Percentiles rank a stretch among this genome's conserved stretches.
phyloP scores from a whole-genome alignment of 352 stramenopile genomes.

The Aphanomyces astaci region DNA sequence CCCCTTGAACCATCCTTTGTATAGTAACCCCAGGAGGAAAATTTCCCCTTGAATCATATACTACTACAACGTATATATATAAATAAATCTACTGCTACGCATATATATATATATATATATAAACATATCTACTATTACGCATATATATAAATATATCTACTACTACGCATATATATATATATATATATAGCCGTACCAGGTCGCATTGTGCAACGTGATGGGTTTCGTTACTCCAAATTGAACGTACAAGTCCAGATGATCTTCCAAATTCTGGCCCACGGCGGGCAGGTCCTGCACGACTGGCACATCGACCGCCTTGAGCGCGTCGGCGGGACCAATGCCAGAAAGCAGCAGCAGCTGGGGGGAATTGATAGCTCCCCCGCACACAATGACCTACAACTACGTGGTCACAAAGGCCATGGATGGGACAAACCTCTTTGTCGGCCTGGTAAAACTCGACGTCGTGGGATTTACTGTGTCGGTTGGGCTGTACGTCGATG shows the following conservation, averaged over 20 bases:
- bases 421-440: constrained; percentile 46
- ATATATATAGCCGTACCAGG: too few relatives aligned
- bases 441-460: constrained; percentile 42
- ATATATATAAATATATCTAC: too few relatives aligned
- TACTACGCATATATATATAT: too few relatives aligned
- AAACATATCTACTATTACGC: too few relatives aligned
- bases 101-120: too few relatives aligned
- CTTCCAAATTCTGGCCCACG: constrained; percentile 84
- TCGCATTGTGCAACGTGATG: constrained; percentile 86
- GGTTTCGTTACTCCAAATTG: constrained; percentile 85
- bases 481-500: constrained; percentile 60
- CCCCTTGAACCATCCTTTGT: too few relatives aligned
- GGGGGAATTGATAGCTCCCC: constrained; percentile 83
- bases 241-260: constrained; percentile 84
- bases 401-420: not conserved
- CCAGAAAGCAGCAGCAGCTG: constrained; percentile 85
- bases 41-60: too few relatives aligned
- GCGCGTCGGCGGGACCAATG: constrained; percentile 61
- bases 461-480: constrained; percentile 33
- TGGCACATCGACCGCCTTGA: constrained; percentile 66
- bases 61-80: too few relatives aligned
- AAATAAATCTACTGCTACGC: too few relatives aligned
- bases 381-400: constrained; percentile 63
- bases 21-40: too few relatives aligned
- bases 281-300: constrained; percentile 68